phyloP scores from a whole-genome alignment of 495 filamentous ascomycete species.

The Rhypophila decipiens region DNA sequence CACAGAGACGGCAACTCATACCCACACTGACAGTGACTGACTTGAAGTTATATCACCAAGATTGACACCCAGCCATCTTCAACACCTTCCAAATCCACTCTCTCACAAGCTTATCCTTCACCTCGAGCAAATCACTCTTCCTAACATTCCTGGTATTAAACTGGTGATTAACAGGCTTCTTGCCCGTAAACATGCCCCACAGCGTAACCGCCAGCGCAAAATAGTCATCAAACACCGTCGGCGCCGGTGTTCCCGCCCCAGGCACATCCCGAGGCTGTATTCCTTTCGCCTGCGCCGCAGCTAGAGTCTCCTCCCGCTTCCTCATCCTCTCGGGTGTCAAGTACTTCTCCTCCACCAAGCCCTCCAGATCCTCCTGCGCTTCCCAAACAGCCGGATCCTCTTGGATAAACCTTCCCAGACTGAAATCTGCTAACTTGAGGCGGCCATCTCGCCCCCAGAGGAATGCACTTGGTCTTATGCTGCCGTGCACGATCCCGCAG shows the following conservation, averaged over 20 bases:
- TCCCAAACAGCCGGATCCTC: slow-evolving; percentile 6
- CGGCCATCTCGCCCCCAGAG: slow-evolving; percentile 64
- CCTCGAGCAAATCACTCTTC: slow-evolving; percentile 10
- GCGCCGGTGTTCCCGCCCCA: not conserved
- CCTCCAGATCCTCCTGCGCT: too few relatives aligned
- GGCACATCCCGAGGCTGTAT: not conserved
- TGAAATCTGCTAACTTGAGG: slow-evolving; percentile 8
- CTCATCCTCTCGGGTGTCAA: slow-evolving; percentile 9
- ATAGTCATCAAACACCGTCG: slow-evolving; percentile 16
- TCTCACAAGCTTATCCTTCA: slow-evolving; percentile 12
- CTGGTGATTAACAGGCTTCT: slow-evolving; percentile 7
- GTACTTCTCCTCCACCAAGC: slow-evolving; percentile 4
- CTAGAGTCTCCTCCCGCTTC: too few relatives aligned
- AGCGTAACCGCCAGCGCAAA: slow-evolving; percentile 14
- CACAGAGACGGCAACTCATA: too few relatives aligned
- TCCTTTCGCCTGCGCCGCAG: too few relatives aligned
- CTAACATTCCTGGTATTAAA: slow-evolving; percentile 10
- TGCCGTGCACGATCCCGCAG: slow-evolving; percentile 66
- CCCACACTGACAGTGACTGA: too few relatives aligned
- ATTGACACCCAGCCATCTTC: slow-evolving; percentile 13
- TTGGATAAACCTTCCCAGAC: slow-evolving; percentile 5
- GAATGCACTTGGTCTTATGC: slow-evolving; percentile 93
- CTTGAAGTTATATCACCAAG: not conserved
- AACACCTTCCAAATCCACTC: slow-evolving; percentile 15
- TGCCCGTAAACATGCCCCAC: slow-evolving; percentile 11